Evolutionary conservation across 805 yeast genomes (phyloP).

Genomic region (Lipomyces orientalis): DNA sequence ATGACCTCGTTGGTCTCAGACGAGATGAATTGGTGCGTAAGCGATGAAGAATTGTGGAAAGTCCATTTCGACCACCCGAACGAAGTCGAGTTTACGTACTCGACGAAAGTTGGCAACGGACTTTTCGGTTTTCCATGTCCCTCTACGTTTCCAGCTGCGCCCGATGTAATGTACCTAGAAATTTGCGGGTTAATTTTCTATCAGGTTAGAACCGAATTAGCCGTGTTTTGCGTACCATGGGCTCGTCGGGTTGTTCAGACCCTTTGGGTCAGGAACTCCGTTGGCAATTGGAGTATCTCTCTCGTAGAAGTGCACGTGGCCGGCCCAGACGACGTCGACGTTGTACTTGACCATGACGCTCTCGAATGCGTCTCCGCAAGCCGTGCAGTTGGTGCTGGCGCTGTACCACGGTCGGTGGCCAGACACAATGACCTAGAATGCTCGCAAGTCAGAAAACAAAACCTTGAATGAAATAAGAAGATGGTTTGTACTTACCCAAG

Average conservation of each 20-base stretch:
- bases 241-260: constrained; percentile 40
- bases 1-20: constrained; percentile 9
- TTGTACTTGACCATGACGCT: constrained; percentile 33
- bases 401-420: constrained; percentile 45
- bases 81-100: not conserved
- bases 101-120: constrained; percentile 5
- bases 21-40: constrained; percentile 13
- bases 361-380: constrained; percentile 37
- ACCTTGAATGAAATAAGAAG: too few relatives aligned
- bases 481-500: constrained; percentile 37
- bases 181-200: too few relatives aligned
- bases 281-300: constrained; percentile 34
- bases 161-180: constrained; percentile 42
- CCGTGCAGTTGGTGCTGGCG: constrained; percentile 23
- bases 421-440: constrained; percentile 30
- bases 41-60: constrained; percentile 9
- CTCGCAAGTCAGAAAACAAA: too few relatives aligned
- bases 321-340: constrained; percentile 41
- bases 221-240: constrained; percentile 37
- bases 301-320: constrained; percentile 42
- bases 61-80: constrained; percentile 2
- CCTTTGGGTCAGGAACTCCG: constrained; percentile 37
- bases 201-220: too few relatives aligned
- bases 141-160: constrained; percentile 43
- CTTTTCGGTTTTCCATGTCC: constrained; percentile 23